These are phyloP conservation scores for Rubia yunnanensis DNA, from an alignment of 257 asterid species.

Conservation along the genomic window DNA sequence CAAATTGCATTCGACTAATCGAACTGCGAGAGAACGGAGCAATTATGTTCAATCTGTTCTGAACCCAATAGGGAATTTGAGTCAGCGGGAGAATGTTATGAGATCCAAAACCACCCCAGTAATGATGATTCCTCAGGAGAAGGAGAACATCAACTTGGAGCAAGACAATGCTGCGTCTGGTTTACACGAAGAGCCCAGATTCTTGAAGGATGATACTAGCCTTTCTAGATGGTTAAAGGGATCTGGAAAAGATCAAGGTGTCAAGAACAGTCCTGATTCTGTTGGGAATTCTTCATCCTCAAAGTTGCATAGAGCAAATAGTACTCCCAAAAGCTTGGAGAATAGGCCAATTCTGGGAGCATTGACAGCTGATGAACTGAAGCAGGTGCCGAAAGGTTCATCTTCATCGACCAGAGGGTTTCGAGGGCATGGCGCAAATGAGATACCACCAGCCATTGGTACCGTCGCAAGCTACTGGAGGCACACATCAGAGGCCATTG, in stretches of 20 bases:
- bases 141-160: conserved; percentile 30
- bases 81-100: conserved; percentile 11
- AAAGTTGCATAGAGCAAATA: conserved; percentile 28
- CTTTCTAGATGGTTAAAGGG: conserved; percentile 65
- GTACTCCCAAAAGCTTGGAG: conserved; percentile 19
- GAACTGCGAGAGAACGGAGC: conserved; percentile 8
- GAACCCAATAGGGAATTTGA: conserved; percentile 16
- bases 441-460: conserved; percentile 25
- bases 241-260: conserved; percentile 21
- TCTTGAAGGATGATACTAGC: conserved; percentile 38
- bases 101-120: conserved; percentile 4
- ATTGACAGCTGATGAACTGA: conserved; percentile 16
- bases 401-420: conserved; percentile 20
- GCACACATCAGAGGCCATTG: conserved; percentile 19
- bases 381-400: conserved; percentile 16
- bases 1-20: background rate
- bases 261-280: conserved; percentile 16
- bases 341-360: conserved; percentile 31
- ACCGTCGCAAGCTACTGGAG: conserved; percentile 46
- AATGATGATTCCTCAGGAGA: conserved; percentile 12
- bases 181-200: conserved; percentile 11
- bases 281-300: conserved; percentile 31
- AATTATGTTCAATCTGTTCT: conserved; percentile 11
- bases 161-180: background rate
- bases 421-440: conserved; percentile 20